Evolutionary conservation across 2,329 filamentous ascomycete species (phyloP).

Genomic region (Rhynchosporium agropyri): DNA sequence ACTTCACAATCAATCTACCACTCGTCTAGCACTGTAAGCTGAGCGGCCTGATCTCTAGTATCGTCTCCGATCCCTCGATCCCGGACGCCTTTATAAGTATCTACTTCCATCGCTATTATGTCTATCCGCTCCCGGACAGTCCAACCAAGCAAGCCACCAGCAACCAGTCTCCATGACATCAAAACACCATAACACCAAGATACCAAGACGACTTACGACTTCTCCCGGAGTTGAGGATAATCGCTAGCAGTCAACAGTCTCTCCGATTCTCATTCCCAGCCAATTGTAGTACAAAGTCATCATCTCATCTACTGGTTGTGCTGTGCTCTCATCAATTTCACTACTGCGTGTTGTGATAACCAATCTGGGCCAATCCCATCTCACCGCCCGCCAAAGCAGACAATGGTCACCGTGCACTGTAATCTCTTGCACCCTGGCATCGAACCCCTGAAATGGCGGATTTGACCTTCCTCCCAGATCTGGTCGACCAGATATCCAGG

Average conservation of each 20-base stretch:
- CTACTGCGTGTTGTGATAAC: neutral
- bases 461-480: constrained; percentile 23
- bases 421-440: neutral
- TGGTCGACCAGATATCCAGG: constrained; percentile 7
- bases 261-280: constrained; percentile 4
- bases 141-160: neutral
- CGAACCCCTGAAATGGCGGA: neutral
- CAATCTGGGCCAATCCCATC: neutral
- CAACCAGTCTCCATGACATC: neutral
- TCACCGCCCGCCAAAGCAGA: constrained; percentile 16
- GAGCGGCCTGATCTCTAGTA: constrained; percentile 3
- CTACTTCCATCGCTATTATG: neutral
- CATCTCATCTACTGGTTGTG: neutral
- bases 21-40: neutral
- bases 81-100: constrained; percentile 11
- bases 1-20: neutral
- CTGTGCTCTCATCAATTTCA: constrained; percentile 1
- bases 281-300: constrained; percentile 18
- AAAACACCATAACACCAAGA: neutral
- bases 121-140: neutral
- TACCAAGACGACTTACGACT: no score
- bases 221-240: no score
- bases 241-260: neutral
- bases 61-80: constrained; percentile 19
- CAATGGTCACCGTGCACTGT: constrained; percentile 11